Base-by-base conservation (phyloP, 805 yeast species). In the Lachancea lanzarotensis region DNA sequence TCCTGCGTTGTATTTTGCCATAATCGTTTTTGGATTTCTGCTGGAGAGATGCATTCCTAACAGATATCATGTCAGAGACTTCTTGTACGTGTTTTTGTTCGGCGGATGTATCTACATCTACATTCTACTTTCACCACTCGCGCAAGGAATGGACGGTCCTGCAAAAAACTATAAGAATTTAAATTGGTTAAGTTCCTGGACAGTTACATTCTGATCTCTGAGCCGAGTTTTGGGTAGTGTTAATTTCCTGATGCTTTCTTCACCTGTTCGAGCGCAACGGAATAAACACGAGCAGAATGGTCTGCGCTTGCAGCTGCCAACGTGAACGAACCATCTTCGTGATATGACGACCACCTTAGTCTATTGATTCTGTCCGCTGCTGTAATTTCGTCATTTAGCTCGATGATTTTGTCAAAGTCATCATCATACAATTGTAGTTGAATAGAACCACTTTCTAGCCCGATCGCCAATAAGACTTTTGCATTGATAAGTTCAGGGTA, bases 1-100 rank as follows among this genome's bases (percentile, higher is more conserved):
- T 53, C 98, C 98, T 12, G 96, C 98, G 1, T 74, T 90, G 51
- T 91, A 85, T 68, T 91, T 91, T 70, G 98, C 98, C 41, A 82
- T 89, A 71, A 70, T 90, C 52, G 82, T 87, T 13, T 62, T 68
- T 57, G 69, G 67, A 20, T 59, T 59, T 55, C 47, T 58, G 29
- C 46, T 67, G 33, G 67, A 62, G 41, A 35, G 59, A 45, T 35
- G 38, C 20, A 40, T 64, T 17, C 52, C 16, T 5, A 41, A 35
- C n/a, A 34, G 44, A n/a, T 26, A 11, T 17, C 29, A 16, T 19
- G 2, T 41, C 12, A 34, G 26, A 17, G 17, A 22, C n/a, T n/a
- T 20, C 12, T 10, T 35, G 11, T 42, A 68, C 68, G 0, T 47
- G 67, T 16, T 74, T 2, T 27, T 36, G 5, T 29, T 11, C 20